These are phyloP conservation scores for Pythium dissotocum DNA, from an alignment of 352 stramenopile genomes.

Conservation along the genomic window DNA sequence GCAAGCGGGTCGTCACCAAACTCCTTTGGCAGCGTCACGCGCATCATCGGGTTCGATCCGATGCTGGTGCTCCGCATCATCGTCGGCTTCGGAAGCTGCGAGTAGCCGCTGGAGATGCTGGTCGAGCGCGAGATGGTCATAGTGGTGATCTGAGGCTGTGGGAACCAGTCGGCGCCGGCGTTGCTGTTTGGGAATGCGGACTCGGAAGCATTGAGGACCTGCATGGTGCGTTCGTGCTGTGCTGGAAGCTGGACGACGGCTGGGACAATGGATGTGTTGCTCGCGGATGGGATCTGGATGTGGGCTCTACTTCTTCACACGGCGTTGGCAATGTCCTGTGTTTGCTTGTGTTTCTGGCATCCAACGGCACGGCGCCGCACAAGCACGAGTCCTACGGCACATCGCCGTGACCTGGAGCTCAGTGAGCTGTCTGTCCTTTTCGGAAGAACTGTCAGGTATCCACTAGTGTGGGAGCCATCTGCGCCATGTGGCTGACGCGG, in stretches of 20 bases:
- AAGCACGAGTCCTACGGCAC: neutral
- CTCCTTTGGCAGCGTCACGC: slow-evolving; percentile 28
- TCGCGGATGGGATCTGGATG: slow-evolving; percentile 2
- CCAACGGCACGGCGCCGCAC: neutral
- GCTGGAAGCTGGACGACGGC: neutral
- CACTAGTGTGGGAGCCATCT: slow-evolving; percentile 7
- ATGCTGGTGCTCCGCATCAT: slow-evolving; percentile 22
- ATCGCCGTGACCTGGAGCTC: neutral
- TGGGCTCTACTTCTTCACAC: neutral
- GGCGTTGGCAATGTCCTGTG: slow-evolving; percentile 3
- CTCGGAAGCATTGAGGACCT: neutral
- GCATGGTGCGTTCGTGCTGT: slow-evolving; percentile 7
- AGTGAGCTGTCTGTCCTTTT: slow-evolving; percentile 13
- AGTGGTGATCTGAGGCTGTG: slow-evolving; percentile 18
- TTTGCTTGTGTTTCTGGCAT: neutral
- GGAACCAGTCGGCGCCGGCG: slow-evolving; percentile 7
- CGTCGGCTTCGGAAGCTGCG: slow-evolving; percentile 2
- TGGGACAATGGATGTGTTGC: neutral
- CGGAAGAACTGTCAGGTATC: neutral
- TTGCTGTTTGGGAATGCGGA: slow-evolving; percentile 21
- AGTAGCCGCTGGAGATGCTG: neutral
- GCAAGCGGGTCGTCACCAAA: slow-evolving; percentile 28
- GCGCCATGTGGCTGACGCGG: slow-evolving; percentile 9
- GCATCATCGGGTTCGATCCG: slow-evolving; percentile 30
- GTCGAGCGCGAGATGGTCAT: slow-evolving; percentile 27